phyloP scores from a whole-genome alignment of 2,329 filamentous ascomycete genomes.

The Xylaria sp. region DNA sequence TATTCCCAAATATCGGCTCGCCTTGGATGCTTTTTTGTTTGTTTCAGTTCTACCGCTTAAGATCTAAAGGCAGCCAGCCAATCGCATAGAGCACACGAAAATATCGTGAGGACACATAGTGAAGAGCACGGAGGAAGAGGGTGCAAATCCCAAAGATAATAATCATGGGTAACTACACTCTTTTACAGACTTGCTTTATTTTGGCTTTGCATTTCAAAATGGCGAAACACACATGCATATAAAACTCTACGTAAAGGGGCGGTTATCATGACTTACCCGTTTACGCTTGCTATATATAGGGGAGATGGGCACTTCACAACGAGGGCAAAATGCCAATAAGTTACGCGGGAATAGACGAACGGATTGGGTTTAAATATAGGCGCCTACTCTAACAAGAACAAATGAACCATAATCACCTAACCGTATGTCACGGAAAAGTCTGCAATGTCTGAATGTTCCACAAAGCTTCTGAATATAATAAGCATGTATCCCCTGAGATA shows the following conservation, averaged over 20 bases:
- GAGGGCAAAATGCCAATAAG: neutral
- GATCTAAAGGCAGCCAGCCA: too few species aligned
- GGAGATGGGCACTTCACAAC: neutral
- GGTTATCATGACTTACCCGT: neutral
- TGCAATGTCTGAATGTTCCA: too few species aligned
- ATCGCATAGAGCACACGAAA: too few species aligned
- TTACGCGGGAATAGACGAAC: neutral
- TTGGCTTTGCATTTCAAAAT: neutral
- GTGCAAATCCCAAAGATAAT: neutral
- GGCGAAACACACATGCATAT: slow-evolving; percentile 6
- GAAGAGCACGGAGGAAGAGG: too few species aligned
- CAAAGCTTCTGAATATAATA: neutral
- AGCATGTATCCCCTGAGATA: neutral
- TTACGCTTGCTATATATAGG: neutral
- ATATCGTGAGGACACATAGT: neutral
- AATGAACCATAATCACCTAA: neutral
- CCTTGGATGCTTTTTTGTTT: neutral
- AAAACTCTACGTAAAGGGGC: neutral
- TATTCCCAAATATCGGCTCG: neutral
- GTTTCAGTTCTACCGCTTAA: neutral
- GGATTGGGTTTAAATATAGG: neutral
- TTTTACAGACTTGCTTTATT: neutral
- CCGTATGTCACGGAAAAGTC: neutral
- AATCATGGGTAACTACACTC: neutral
- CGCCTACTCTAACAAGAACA: neutral